Base-by-base conservation (phyloP, 148 eudicot species). In the Tetragonia tetragonoides region DNA sequence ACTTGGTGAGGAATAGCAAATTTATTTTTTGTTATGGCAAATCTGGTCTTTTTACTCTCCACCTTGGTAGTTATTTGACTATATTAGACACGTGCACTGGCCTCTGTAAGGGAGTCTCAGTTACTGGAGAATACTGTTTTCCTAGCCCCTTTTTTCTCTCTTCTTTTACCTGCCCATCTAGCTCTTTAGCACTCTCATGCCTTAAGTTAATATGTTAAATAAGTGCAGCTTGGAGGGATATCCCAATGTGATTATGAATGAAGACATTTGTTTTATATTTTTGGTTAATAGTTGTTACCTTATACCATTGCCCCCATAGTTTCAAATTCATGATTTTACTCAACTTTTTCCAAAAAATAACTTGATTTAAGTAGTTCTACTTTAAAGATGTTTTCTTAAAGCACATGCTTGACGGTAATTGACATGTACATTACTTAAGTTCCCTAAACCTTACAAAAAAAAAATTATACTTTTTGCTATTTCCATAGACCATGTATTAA, bases 321-420 rank as follows among this genome's bases (percentile, higher is more conserved):
- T n/a, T 66, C 21, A 5, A 49, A 66, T 66, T 21, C 49, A 40
- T 40, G 42, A 37, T 65, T 37, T 16, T 66, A 11, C 21, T 39
- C 16, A 10, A 15, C 37, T 37, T 16, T 66, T 21, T 10, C 17
- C 16, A 10, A 15, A 21, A 47, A 57, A 70, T 23, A 21, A 42
- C 53, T 68, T 10, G 7, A 47, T 44, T 9, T 66, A 18, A 41
- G 4, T 16, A 2, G 9, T 2, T 46, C 20, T 3, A 18, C 7
- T 16, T 54, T 1, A 60, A 46, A 21, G 11, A 23, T 3, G 53
- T 8, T 49, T 49, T 47, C 24, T 70, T 11, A 24, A n/a, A 10
- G 54, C 73, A 70, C 47, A 17, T 70, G n/a, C 73, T 70, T 47
- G 64, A 17, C 21, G n/a, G 21, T 60, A 60, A 60, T 21, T 60